Evolutionary conservation across 805 yeast species (phyloP).

Genomic region (Debaryomyces castellii): DNA sequence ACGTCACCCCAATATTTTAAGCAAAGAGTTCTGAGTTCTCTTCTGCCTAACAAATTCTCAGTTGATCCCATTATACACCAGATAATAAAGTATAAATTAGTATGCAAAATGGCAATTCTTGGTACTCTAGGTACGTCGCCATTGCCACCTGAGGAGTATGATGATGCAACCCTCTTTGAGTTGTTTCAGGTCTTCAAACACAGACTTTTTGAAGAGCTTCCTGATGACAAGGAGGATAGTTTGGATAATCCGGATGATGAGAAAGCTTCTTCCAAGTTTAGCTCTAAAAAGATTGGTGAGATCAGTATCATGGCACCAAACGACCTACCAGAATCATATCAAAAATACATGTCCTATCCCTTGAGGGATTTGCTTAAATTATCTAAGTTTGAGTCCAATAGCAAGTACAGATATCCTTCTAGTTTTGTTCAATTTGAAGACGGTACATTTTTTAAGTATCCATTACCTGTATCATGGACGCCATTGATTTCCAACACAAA

Average conservation of each 20-base stretch:
- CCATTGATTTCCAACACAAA: constrained; percentile 31
- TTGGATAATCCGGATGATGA: constrained; percentile 2
- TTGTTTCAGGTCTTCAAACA: constrained; percentile 30
- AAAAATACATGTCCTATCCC: constrained; percentile 18
- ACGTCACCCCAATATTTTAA: constrained; percentile 24
- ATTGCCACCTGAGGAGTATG: constrained; percentile 16
- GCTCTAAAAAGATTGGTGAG: constrained; percentile 17
- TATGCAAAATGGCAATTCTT: constrained; percentile 32
- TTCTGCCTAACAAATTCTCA: constrained; percentile 19
- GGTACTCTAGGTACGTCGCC: constrained; percentile 38
- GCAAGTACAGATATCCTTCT: constrained; percentile 23
- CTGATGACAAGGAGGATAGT: constrained; percentile 6
- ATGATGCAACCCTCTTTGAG: constrained; percentile 30
- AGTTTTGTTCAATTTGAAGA: constrained; percentile 25
- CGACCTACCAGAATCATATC: constrained; percentile 17
- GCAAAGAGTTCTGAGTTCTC: constrained; percentile 8
- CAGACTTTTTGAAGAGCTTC: constrained; percentile 20
- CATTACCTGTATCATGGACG: constrained; percentile 39
- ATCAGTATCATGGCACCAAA: constrained; percentile 6
- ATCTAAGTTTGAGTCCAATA: constrained; percentile 15
- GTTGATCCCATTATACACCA: constrained; percentile 29
- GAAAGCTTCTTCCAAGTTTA: constrained; percentile 3
- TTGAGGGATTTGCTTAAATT: constrained; percentile 23
- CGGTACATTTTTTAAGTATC: constrained; percentile 22
- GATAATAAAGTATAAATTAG: constrained; percentile 31